Conservation (phyloP, 306 rosid genomes). For the Malus orientalis region DNA sequence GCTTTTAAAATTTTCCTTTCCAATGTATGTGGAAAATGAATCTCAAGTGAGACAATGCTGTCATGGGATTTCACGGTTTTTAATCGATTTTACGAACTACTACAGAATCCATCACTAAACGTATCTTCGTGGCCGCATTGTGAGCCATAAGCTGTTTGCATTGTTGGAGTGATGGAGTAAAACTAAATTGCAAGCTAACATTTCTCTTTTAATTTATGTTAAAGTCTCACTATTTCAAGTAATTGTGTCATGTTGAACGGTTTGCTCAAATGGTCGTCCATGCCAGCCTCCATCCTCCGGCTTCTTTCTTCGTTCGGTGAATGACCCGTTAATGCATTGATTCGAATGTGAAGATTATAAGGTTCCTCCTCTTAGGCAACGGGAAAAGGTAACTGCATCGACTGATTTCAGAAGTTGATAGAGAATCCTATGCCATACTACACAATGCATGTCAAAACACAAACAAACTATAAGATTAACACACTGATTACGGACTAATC, state of each 20-base stretch:
- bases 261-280: slow-evolving; percentile 44
- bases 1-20: not conserved
- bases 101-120: not conserved
- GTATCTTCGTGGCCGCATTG: too few species aligned
- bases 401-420: not conserved
- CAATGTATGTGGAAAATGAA: not conserved
- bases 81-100: too few species aligned
- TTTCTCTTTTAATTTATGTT: not conserved
- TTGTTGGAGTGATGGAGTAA: too few species aligned
- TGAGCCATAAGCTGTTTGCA: too few species aligned
- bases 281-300: slow-evolving; percentile 36
- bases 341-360: slow-evolving; percentile 41
- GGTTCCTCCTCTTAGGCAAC: slow-evolving; percentile 23
- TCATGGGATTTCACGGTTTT: not conserved
- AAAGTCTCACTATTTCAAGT: not conserved
- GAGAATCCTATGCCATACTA: not conserved
- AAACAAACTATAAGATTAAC: too few species aligned
- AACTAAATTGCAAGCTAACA: too few species aligned
- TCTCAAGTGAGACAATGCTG: not conserved
- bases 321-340: slow-evolving; percentile 63
- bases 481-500: too few species aligned
- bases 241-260: not conserved
- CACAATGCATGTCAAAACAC: too few species aligned
- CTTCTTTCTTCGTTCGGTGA: slow-evolving; percentile 25
- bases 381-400: not conserved